These are phyloP conservation scores for Sporothrix brasiliensis DNA, from an alignment of 2,329 filamentous ascomycete species.

Conservation along the genomic window DNA sequence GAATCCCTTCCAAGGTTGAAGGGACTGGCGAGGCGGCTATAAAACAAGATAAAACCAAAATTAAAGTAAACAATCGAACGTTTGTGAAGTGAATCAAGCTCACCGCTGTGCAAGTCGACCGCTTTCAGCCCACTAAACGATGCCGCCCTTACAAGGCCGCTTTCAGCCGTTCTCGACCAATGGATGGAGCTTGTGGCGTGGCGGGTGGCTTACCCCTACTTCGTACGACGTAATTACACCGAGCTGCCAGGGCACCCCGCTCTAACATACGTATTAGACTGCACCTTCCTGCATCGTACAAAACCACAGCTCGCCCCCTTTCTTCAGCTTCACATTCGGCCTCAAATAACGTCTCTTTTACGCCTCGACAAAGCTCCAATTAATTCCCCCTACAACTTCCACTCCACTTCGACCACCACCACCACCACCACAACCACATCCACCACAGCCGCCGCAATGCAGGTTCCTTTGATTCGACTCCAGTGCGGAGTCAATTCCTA, in stretches of 20 bases:
- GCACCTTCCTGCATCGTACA: background rate
- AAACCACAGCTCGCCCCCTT: background rate
- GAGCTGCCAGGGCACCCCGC: constrained; percentile 6
- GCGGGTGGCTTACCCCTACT: constrained; percentile 21
- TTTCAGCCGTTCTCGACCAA: constrained; percentile 24
- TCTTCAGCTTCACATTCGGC: background rate
- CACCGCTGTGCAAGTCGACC: background rate
- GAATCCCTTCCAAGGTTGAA: constrained; percentile 25
- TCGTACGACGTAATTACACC: background rate
- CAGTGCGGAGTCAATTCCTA: constrained; percentile 96
- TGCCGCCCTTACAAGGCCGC: background rate
- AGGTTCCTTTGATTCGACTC: constrained; percentile 81
- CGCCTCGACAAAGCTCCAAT: background rate
- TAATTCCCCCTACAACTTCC: background rate
- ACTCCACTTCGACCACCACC: background rate
- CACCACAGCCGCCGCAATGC: constrained; percentile 52
- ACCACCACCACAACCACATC: background rate
- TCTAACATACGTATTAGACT: no score
- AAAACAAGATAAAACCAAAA: background rate
- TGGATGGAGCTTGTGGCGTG: constrained; percentile 27
- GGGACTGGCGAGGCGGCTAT: constrained; percentile 16
- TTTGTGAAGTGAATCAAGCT: no score
- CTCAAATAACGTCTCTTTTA: background rate
- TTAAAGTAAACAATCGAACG: background rate
- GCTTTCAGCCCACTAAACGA: background rate